Base-by-base conservation (phyloP, 2,329 filamentous ascomycete genomes). In the Anthostomella pinea region DNA sequence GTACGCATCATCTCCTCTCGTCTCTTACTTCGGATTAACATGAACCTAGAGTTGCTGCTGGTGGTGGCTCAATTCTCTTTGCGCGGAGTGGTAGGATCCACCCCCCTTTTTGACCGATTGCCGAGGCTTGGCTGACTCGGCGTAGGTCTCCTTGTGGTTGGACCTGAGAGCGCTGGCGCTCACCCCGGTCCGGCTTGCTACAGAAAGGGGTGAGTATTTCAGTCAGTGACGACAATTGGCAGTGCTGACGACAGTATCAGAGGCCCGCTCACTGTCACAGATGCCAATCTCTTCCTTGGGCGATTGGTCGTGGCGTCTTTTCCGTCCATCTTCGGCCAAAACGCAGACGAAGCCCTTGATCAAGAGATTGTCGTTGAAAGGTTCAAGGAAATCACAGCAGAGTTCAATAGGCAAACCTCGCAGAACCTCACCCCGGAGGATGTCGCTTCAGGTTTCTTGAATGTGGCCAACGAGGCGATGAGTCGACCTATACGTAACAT, bases 381-480 rank as follows among this genome's bases (percentile, higher is more conserved):
- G 19, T 70, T 73, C 29, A 42, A 59, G 6, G 58, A 67, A 18
- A 48, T 75, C 25, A 64, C 69, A 0, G 52, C 54, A 5, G 52
- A 59, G 5, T 66, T 74, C 44, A 73, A 73, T 35, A 35, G 45
- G 14, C 53, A 56, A 33, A 49, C 56, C 5, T 53, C 57, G 2
- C 46, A 43, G 2, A 55, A 64, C 19, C 14, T 25, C 13, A 58
- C 60, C 0, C 30, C 57, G 0, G 58, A 66, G 28, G 62, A 65
- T 11, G 59, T 68, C 23, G 84, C 85, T 0, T 79, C 81, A 43
- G 85, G 85, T 0, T 87, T 87, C 51, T 73, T 88, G 53, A 79
- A 84, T 42, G 81, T 88, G 27, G 83, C 84, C 3, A 87, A 87
- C 46, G 83, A 86, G 60, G 79, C 82, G 0, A 87, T 88, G 83